These are phyloP conservation scores for Rubia balearica DNA, from an alignment of 305 asterid genomes.

Conservation along the genomic window DNA sequence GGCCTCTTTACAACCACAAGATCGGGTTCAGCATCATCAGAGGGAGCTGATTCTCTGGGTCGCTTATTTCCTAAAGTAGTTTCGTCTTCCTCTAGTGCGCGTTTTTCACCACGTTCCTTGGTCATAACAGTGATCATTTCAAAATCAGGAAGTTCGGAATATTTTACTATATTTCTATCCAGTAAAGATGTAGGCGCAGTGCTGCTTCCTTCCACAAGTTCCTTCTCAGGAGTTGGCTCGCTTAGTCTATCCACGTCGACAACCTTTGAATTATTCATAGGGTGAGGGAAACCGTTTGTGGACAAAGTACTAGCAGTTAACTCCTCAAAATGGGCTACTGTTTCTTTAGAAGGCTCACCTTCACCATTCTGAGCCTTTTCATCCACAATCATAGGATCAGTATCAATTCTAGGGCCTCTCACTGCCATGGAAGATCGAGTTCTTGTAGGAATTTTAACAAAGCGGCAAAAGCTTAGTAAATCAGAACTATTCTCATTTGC, in stretches of 20 bases:
- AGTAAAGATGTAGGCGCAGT: slow-evolving; percentile 29
- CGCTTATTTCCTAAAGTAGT: slow-evolving; percentile 42
- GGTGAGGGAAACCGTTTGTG: slow-evolving; percentile 34
- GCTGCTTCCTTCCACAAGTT: slow-evolving; percentile 24
- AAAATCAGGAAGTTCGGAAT: slow-evolving; percentile 36
- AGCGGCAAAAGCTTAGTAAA: slow-evolving; percentile 52
- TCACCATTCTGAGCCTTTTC: slow-evolving; percentile 20
- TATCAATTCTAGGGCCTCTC: slow-evolving; percentile 32
- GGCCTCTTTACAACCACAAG: slow-evolving; percentile 37
- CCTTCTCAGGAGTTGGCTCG: slow-evolving; percentile 29
- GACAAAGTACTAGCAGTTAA: slow-evolving; percentile 34
- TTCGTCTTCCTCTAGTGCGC: slow-evolving; percentile 41
- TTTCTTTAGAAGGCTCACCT: slow-evolving; percentile 36
- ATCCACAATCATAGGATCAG: slow-evolving; percentile 29
- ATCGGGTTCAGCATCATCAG: slow-evolving; percentile 31
- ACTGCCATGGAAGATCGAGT: slow-evolving; percentile 41
- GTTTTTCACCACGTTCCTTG: slow-evolving; percentile 52
- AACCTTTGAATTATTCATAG: slow-evolving; percentile 26
- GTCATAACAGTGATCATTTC: slow-evolving; percentile 34
- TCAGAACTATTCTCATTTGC: slow-evolving; percentile 32
- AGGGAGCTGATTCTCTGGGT: slow-evolving; percentile 51
- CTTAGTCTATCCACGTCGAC: slow-evolving; percentile 27
- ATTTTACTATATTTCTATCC: slow-evolving; percentile 30
- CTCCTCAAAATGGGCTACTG: slow-evolving; percentile 34
- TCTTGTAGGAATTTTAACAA: slow-evolving; percentile 57